Conservation (phyloP, 345 rosid species). For the Gossypium thurberi region DNA sequence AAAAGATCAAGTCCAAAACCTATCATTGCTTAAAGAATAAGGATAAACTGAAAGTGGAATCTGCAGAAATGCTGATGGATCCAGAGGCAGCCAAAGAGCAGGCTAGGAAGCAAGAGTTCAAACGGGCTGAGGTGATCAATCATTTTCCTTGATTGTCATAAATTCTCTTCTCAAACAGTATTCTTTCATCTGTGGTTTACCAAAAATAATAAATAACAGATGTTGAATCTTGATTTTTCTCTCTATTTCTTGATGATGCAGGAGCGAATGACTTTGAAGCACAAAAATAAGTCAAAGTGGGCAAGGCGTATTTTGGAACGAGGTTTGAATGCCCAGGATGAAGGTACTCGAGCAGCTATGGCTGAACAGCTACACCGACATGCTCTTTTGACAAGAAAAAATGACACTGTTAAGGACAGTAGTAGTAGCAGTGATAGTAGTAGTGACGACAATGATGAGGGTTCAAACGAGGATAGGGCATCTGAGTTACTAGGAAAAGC, state of each 20-base stretch:
- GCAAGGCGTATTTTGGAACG: conserved; percentile 61
- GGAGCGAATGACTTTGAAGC: conserved; percentile 81
- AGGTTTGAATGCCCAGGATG: conserved; percentile 68
- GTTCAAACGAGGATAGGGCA: conserved; percentile 46
- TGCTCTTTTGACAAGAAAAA: conserved; percentile 74
- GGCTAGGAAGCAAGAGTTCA: conserved; percentile 65
- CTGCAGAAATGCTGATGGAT: conserved; percentile 50
- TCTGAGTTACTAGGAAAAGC: conserved; percentile 57
- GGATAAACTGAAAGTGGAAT: conserved; percentile 45
- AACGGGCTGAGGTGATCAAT: conserved; percentile 70
- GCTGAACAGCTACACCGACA: conserved; percentile 78
- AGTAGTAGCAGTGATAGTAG: conserved; percentile 62
- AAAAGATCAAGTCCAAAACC: conserved; percentile 91
- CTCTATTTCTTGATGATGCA: conserved; percentile 24
- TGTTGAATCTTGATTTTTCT: conserved; percentile 3
- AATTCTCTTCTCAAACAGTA: not conserved
- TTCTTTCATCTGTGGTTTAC: not conserved
- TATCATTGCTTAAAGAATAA: conserved; percentile 68
- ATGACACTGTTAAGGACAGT: conserved; percentile 60
- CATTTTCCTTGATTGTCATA: not conserved
- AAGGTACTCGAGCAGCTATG: conserved; percentile 75
- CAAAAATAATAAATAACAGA: not conserved
- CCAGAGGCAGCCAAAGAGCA: conserved; percentile 79
- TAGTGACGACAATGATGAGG: conserved; percentile 50
- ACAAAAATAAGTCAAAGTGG: conserved; percentile 82